These are phyloP conservation scores for Xylariaceae sp. DNA, from an alignment of 2,329 filamentous ascomycete genomes.

Conservation along the genomic window DNA sequence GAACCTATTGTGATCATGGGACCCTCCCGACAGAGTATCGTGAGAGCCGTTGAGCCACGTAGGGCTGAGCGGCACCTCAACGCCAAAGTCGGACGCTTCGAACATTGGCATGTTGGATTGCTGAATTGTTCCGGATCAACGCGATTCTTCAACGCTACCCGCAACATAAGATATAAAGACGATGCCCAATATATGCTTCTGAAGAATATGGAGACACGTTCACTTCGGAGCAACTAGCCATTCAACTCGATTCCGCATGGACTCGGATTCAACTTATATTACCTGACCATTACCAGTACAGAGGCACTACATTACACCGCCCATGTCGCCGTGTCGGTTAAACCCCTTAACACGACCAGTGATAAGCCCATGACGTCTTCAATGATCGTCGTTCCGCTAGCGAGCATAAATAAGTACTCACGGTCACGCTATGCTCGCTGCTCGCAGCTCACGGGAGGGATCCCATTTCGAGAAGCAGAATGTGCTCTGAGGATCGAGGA, in stretches of 20 bases:
- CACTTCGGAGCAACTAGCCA: conserved; percentile 1
- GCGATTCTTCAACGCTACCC: not conserved
- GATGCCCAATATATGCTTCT: conserved; percentile 6
- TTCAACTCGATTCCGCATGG: not conserved
- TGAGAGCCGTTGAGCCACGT: conserved; percentile 16
- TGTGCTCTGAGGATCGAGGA: conserved; percentile 9
- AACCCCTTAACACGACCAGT: conserved; percentile 5
- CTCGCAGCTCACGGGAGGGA: conserved; percentile 9
- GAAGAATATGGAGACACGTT: conserved; percentile 3
- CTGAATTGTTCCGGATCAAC: not conserved
- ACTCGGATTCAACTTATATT: conserved; percentile 15
- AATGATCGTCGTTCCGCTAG: conserved; percentile 3
- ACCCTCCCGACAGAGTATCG: conserved; percentile 10
- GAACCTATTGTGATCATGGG: conserved; percentile 29
- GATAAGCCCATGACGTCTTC: conserved; percentile 13
- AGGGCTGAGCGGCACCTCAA: conserved; percentile 32
- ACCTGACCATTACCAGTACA: not conserved
- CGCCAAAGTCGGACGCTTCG: conserved; percentile 53
- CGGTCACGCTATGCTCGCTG: not conserved
- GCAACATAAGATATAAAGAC: conserved; percentile 1
- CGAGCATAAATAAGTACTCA: not conserved
- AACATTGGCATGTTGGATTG: conserved; percentile 53
- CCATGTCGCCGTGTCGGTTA: not conserved
- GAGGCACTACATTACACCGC: not conserved
- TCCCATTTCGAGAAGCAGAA: conserved; percentile 7